Evolutionary conservation across 2,329 filamentous ascomycete species (phyloP).

Genomic region (Aspergillus tamarii): DNA sequence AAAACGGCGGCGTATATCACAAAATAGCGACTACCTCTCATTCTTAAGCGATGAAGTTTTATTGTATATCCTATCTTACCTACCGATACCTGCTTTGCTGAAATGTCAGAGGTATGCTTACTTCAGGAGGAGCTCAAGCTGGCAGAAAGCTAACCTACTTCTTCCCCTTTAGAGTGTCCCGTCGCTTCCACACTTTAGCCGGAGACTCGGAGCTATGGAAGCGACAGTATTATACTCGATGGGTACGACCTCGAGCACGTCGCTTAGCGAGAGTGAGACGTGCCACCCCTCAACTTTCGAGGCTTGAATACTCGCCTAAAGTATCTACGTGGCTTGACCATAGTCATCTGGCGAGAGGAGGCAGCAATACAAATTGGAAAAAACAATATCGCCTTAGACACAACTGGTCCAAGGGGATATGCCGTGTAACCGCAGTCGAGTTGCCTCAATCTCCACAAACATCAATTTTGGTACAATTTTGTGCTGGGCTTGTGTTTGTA

Average conservation of each 20-base stretch:
- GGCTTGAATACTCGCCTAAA: slow-evolving; percentile 56
- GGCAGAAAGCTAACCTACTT: not conserved
- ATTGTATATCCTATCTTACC: slow-evolving; percentile 76
- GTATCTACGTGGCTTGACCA: slow-evolving; percentile 66
- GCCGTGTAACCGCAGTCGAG: slow-evolving; percentile 76
- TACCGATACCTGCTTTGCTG: slow-evolving; percentile 71
- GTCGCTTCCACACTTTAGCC: slow-evolving; percentile 71
- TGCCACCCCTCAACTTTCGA: slow-evolving; percentile 38
- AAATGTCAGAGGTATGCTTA: slow-evolving; percentile 59
- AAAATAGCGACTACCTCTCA: slow-evolving; percentile 65
- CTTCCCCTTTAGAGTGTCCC: slow-evolving; percentile 54
- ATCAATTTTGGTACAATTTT: slow-evolving; percentile 73
- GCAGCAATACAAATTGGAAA: slow-evolving; percentile 74
- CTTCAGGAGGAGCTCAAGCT: not conserved
- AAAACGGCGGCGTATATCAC: slow-evolving; percentile 49
- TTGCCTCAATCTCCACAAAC: slow-evolving; percentile 61
- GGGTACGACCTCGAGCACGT: slow-evolving; percentile 78
- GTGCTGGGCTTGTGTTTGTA: slow-evolving; percentile 76
- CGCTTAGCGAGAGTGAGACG: slow-evolving; percentile 70
- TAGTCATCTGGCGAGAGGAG: slow-evolving; percentile 56
- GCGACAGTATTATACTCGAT: slow-evolving; percentile 80
- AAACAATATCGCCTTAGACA: slow-evolving; percentile 83
- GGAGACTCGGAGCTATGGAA: slow-evolving; percentile 91
- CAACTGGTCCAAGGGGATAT: slow-evolving; percentile 86
- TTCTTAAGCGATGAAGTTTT: slow-evolving; percentile 84